These are phyloP conservation scores for Austroboletus novae-zelandiae DNA, from an alignment of 1,284 basidiomycete genomes.

Conservation along the genomic window DNA sequence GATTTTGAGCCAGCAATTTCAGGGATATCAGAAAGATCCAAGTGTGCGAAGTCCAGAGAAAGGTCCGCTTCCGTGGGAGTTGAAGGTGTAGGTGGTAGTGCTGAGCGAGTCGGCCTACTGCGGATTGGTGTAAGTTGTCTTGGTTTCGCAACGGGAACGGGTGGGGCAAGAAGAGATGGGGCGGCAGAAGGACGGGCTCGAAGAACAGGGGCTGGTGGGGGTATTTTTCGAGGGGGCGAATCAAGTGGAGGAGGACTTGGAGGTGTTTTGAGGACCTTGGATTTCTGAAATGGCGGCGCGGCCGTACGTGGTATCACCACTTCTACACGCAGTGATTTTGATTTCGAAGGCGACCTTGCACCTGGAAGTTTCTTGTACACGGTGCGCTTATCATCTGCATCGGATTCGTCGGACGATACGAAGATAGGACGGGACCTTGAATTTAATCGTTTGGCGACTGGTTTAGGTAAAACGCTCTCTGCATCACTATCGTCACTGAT, in stretches of 20 bases:
- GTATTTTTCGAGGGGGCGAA: constrained; percentile 6
- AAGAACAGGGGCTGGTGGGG: constrained; percentile 1
- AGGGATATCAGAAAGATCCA: constrained; percentile 38
- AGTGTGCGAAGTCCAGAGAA: constrained; percentile 53
- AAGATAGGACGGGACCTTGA: constrained; percentile 28
- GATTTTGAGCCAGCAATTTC: constrained; percentile 12
- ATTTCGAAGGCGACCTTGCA: constrained; percentile 14
- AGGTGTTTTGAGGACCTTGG: constrained; percentile 5
- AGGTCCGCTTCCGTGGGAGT: constrained; percentile 49
- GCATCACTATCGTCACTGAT: constrained; percentile 31
- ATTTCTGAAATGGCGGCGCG: constrained; percentile 4
- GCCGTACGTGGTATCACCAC: constrained; percentile 38
- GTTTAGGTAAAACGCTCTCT: constrained; percentile 16
- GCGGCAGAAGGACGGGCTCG: constrained; percentile 1
- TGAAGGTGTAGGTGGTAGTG: constrained; percentile 48
- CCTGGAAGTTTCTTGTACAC: constrained; percentile 5
- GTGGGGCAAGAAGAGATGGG: constrained; percentile 8
- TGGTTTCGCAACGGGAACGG: constrained; percentile 38
- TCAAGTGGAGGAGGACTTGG: background rate
- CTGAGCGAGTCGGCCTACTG: constrained; percentile 36
- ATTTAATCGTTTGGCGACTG: constrained; percentile 14
- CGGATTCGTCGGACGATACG: constrained; percentile 46
- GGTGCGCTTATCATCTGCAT: constrained; percentile 18
- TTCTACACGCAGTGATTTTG: constrained; percentile 29
- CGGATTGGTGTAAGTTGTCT: constrained; percentile 70